Percentiles rank a stretch among this genome's conserved stretches.
Evolutionary conservation across 2,329 filamentous ascomycete species (phyloP).

Genomic region (Chaetomiaceae sp.): DNA sequence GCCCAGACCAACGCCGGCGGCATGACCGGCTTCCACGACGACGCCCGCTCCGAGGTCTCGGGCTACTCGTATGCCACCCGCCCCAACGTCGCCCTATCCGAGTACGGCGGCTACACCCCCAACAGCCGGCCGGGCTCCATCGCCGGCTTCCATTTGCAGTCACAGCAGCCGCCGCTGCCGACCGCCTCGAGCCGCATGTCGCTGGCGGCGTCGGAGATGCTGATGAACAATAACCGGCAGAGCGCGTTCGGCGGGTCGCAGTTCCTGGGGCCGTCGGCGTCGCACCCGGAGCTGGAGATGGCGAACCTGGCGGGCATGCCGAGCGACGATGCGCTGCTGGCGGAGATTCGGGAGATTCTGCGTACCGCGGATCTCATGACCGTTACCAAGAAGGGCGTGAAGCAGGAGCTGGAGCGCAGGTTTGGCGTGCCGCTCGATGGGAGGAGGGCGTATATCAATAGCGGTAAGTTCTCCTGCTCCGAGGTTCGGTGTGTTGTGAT

Average conservation of each 20-base stretch:
- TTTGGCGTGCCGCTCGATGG: constrained; percentile 82
- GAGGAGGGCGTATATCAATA: constrained; percentile 90
- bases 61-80: constrained; percentile 93
- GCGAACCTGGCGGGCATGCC: constrained; percentile 69
- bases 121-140: constrained; percentile 52
- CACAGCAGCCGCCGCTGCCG: constrained; percentile 39
- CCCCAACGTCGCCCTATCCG: constrained; percentile 51
- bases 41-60: constrained; percentile 80
- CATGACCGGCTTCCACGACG: too few relatives aligned
- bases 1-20: constrained; percentile 54
- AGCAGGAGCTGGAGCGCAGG: constrained; percentile 81
- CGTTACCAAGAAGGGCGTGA: constrained; percentile 98
- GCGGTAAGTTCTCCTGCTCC: constrained; percentile 54
- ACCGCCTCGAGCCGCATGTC: constrained; percentile 61
- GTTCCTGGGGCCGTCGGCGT: constrained; percentile 45
- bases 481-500: constrained; percentile 14
- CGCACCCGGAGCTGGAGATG: constrained; percentile 67
- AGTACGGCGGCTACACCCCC: constrained; percentile 58
- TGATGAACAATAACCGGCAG: constrained; percentile 40
- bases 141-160: constrained; percentile 25
- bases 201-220: constrained; percentile 67
- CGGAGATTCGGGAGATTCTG: constrained; percentile 92
- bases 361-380: constrained; percentile 91
- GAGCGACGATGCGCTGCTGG: constrained; percentile 79
- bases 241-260: constrained; percentile 41